These are phyloP conservation scores for Penicillium thymicola DNA, from an alignment of 2,329 filamentous ascomycete genomes.

Conservation along the genomic window DNA sequence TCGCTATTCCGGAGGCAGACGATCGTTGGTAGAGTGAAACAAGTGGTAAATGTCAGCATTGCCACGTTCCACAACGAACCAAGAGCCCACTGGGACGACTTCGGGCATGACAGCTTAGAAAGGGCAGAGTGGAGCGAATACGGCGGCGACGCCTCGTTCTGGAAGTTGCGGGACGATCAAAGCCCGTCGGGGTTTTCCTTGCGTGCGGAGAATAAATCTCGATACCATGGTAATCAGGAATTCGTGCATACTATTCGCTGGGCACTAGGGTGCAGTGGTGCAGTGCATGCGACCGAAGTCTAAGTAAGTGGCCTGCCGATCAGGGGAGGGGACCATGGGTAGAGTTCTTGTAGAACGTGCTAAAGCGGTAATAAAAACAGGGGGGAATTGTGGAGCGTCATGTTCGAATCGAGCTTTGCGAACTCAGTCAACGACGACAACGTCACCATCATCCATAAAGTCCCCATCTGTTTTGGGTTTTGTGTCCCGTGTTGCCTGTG, in stretches of 20 bases:
- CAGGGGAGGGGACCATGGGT: slow-evolving; percentile 10
- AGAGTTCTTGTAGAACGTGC: slow-evolving; percentile 6
- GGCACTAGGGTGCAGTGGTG: not conserved
- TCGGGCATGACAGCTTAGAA: not conserved
- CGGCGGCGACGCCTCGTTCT: not conserved
- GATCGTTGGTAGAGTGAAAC: slow-evolving; percentile 11
- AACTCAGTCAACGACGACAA: slow-evolving; percentile 34
- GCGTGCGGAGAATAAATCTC: slow-evolving; percentile 1
- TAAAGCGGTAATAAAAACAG: not conserved
- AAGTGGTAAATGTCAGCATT: slow-evolving; percentile 5
- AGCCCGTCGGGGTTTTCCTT: not conserved
- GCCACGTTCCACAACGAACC: not conserved
- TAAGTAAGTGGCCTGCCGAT: slow-evolving; percentile 12
- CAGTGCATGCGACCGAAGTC: slow-evolving; percentile 8
- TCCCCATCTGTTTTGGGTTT: slow-evolving; percentile 19
- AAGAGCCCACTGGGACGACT: not conserved
- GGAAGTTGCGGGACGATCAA: not conserved
- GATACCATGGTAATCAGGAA: not conserved
- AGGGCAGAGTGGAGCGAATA: not conserved
- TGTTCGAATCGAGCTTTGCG: not conserved
- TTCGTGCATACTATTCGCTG: slow-evolving; percentile 8
- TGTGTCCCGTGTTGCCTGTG: slow-evolving; percentile 9
- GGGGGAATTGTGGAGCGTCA: not conserved
- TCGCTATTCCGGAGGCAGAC: not conserved
- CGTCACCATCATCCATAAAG: slow-evolving; percentile 35